phyloP scores from a whole-genome alignment of 1,284 basidiomycete species.

The Ustilago vetiveriae region DNA sequence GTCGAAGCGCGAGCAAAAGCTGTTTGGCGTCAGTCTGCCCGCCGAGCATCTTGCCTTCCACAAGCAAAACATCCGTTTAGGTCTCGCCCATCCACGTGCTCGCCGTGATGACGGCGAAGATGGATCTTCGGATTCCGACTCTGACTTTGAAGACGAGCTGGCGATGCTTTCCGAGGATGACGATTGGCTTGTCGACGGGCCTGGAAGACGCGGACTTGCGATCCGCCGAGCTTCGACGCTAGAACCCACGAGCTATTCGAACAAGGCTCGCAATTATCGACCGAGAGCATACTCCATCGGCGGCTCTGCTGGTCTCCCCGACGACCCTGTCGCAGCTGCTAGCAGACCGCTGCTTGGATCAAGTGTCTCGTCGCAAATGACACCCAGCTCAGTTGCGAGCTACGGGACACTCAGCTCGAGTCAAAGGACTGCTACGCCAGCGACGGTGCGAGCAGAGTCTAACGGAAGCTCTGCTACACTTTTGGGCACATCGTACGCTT shows the following conservation, averaged over 20 bases:
- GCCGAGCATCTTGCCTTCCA: slow-evolving; percentile 64
- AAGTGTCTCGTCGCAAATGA: slow-evolving; percentile 8
- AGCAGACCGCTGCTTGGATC: slow-evolving; percentile 31
- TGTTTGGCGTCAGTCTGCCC: slow-evolving; percentile 60
- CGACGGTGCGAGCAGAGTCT: slow-evolving; percentile 35
- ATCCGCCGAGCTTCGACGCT: slow-evolving; percentile 45
- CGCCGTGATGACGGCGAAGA: slow-evolving; percentile 49
- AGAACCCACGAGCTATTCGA: slow-evolving; percentile 17
- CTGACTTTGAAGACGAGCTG: slow-evolving; percentile 55
- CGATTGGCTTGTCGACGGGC: slow-evolving; percentile 43
- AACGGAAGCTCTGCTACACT: slow-evolving; percentile 12
- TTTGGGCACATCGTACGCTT: slow-evolving; percentile 32
- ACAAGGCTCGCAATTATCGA: slow-evolving; percentile 11
- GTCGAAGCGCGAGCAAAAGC: slow-evolving; percentile 49
- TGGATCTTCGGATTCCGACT: slow-evolving; percentile 43
- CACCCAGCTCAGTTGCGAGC: slow-evolving; percentile 15
- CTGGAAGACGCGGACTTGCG: slow-evolving; percentile 30
- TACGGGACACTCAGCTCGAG: slow-evolving; percentile 59
- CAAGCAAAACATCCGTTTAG: slow-evolving; percentile 64
- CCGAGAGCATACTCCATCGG: slow-evolving; percentile 41
- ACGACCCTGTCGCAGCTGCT: slow-evolving; percentile 36
- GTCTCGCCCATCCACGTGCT: slow-evolving; percentile 63
- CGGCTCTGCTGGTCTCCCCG: slow-evolving; percentile 42
- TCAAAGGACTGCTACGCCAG: slow-evolving; percentile 53
- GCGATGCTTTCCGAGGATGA: slow-evolving; percentile 59